Evolutionary conservation across 106 monocot species (phyloP).

Genomic region (Vanilla planifolia): DNA sequence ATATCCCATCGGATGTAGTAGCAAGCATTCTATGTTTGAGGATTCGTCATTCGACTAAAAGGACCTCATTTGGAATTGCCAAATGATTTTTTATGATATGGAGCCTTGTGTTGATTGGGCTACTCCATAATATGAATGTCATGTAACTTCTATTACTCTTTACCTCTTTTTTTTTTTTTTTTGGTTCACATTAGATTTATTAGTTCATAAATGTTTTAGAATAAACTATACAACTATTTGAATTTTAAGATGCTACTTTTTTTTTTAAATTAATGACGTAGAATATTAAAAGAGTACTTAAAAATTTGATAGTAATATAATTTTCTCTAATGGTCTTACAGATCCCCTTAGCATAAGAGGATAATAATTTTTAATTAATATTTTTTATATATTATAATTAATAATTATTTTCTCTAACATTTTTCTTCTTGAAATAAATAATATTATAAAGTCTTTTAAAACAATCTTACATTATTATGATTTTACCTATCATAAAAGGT

Average conservation of each 20-base stretch:
- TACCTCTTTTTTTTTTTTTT: neutral
- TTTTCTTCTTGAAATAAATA: neutral
- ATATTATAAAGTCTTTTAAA: neutral
- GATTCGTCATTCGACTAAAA: slow-evolving; percentile 4
- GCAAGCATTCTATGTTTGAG: slow-evolving; percentile 20
- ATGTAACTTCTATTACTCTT: neutral
- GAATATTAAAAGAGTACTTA: slow-evolving; percentile 29
- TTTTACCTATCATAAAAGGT: neutral
- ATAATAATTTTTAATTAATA: too few relatives aligned
- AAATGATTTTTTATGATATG: slow-evolving; percentile 7
- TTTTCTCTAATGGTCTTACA: slow-evolving; percentile 53
- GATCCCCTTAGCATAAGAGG: slow-evolving; percentile 58
- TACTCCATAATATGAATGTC: slow-evolving; percentile 5
- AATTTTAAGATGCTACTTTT: too few relatives aligned
- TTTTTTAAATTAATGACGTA: slow-evolving; percentile 10
- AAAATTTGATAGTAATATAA: slow-evolving; percentile 50
- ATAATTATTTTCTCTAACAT: too few relatives aligned
- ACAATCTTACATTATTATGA: neutral
- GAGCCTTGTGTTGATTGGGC: slow-evolving; percentile 21
- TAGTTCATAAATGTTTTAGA: too few relatives aligned
- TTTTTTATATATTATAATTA: neutral
- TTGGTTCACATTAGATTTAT: neutral
- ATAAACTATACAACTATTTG: too few relatives aligned
- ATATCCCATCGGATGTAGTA: slow-evolving; percentile 12
- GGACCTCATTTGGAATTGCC: neutral